phyloP scores from a whole-genome alignment of 306 rosid species.

The Sechiopsis laciniata region DNA sequence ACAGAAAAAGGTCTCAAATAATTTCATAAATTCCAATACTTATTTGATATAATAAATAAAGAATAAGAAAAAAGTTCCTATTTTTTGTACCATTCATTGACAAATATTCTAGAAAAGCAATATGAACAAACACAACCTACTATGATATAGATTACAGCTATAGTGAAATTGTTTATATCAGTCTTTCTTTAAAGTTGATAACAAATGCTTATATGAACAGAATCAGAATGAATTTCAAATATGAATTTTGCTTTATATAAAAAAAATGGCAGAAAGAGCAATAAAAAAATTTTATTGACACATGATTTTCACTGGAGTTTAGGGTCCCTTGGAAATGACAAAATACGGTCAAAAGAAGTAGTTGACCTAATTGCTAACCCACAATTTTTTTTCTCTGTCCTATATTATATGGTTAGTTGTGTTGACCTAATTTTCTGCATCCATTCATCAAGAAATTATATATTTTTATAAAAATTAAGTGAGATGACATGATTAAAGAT shows the following conservation, averaged over 20 bases:
- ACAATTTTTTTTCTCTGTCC: neutral
- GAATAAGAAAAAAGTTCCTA: no score
- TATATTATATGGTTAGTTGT: constrained; percentile 2
- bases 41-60: neutral
- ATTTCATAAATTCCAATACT: neutral
- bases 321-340: neutral
- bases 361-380: constrained; percentile 21
- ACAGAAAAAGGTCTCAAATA: neutral
- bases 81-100: neutral
- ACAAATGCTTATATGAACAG: constrained; percentile 4
- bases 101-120: neutral
- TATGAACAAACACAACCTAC: neutral
- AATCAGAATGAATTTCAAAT: neutral
- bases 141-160: neutral
- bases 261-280: neutral
- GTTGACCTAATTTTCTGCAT: neutral
- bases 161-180: neutral
- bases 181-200: no score
- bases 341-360: constrained; percentile 4
- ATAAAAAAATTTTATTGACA: neutral
- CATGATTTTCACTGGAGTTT: neutral
- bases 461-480: no score
- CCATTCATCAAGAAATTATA: no score
- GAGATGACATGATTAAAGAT: no score
- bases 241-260: neutral